Conservation (phyloP, 164 flowering plant genomes). For the Tetrastigma voinierianum region DNA sequence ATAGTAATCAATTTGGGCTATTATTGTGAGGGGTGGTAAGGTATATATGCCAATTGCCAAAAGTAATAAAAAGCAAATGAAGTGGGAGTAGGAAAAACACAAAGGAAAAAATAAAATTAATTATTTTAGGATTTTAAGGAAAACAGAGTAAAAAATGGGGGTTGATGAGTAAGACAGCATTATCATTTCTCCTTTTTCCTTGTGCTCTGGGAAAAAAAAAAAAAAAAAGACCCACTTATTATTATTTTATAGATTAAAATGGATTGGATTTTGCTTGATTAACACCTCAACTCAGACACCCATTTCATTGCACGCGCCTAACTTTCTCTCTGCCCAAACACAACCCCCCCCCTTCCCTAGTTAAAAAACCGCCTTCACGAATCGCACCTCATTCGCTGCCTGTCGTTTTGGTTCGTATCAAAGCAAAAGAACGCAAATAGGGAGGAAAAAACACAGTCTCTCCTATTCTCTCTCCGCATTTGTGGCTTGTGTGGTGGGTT, state of each 20-base stretch:
- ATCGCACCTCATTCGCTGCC: slow-evolving; percentile 15
- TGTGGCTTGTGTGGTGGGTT: slow-evolving; percentile 10
- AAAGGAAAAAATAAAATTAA: not conserved
- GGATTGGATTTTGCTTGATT: not conserved
- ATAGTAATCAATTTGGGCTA: not conserved
- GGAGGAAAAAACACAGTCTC: not conserved
- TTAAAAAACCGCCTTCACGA: slow-evolving; percentile 26
- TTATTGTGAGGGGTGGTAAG: not conserved
- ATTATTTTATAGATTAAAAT: not conserved
- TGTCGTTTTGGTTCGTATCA: slow-evolving; percentile 20
- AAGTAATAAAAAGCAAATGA: not conserved
- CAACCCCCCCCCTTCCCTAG: not conserved
- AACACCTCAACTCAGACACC: not conserved
- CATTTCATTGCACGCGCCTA: not conserved
- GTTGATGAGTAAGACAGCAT: slow-evolving; percentile 32
- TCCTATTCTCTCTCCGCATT: slow-evolving; percentile 1
- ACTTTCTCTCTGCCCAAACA: not conserved
- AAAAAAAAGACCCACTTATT: not conserved
- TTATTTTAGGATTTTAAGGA: not conserved
- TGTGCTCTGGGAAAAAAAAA: not conserved
- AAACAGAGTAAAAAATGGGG: slow-evolving; percentile 2
- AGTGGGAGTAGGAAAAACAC: not conserved
- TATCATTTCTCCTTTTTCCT: slow-evolving; percentile 14
- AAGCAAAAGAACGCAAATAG: slow-evolving; percentile 1
- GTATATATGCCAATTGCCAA: not conserved